These are phyloP conservation scores for Kernera saxatilis DNA, from an alignment of 345 rosid species.

Conservation along the genomic window DNA sequence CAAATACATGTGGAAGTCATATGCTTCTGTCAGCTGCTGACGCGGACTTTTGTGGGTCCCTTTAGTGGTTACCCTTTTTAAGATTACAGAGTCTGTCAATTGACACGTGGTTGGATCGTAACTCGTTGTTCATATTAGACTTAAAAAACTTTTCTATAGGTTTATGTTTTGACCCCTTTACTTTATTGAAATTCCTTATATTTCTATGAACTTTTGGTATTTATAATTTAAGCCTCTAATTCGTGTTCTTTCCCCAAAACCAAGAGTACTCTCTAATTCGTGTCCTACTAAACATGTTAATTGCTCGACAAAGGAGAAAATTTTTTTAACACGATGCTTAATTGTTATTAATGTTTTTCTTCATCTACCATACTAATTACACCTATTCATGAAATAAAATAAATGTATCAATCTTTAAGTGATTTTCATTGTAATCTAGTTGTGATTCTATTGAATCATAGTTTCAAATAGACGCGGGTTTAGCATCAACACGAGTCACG, in stretches of 20 bases:
- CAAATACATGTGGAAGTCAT: constrained; percentile 19
- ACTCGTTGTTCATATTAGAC: neutral
- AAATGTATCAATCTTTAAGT: neutral
- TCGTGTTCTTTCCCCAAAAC: neutral
- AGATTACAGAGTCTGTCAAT: neutral
- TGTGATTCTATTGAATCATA: neutral
- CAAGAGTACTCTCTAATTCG: too few relatives aligned
- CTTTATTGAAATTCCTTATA: neutral
- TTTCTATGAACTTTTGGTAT: neutral
- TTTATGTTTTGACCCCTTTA: neutral
- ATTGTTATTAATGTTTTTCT: neutral
- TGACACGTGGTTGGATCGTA: neutral
- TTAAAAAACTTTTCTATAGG: neutral
- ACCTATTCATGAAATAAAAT: neutral
- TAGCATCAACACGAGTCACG: neutral
- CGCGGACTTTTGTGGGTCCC: constrained; percentile 11
- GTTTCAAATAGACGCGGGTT: neutral
- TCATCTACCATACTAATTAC: neutral
- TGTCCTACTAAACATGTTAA: too few relatives aligned
- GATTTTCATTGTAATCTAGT: neutral
- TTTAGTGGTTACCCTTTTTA: neutral
- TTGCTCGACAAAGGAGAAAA: too few relatives aligned
- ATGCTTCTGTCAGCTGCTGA: constrained; percentile 29
- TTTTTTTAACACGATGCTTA: too few relatives aligned
- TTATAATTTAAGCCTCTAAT: neutral